Base-by-base conservation (phyloP, 352 stramenopile genomes). In the Pythium aquatile region DNA sequence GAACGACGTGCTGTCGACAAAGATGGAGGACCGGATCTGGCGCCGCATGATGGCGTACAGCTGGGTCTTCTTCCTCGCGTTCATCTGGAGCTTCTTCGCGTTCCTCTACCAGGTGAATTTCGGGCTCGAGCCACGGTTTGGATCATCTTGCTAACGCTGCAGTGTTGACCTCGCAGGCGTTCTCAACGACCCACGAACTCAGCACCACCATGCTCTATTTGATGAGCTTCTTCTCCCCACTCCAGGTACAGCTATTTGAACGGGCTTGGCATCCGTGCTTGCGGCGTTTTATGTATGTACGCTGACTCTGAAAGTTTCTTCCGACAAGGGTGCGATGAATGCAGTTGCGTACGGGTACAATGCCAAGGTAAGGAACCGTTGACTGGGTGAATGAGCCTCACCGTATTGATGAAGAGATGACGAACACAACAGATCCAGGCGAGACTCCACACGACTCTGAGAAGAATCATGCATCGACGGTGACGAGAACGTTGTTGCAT, bases 11-110 rank as follows among this genome's bases (percentile, higher is more conserved):
- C 58, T 93, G 28, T 93, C 84, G 16, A 91, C 74, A 30, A 79
- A 57, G 37, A 78, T 87, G 73, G 84, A 93, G 65, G 74, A 78
- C 44, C 81, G 79, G 4, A 87, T 93, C 39, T 83, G 85, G 52
- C 74, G 70, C 48, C 79, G 84, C 1, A 83, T 91, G 72, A 67
- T 89, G 53, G 72, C 75, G 48, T 91, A 93, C 69, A 83, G 61
- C 40, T 82, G 77, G 70, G 78, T 77, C 17, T 85, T 82, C 47
- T 79, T 88, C 57, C 60, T 88, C 0, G 60, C 73, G 4, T 67
- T 81, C n/a, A 73, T 87, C 6, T 85, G 74, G 74, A 64, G 63
- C 5, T 58, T 78, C 3, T 78, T 88, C 30, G 68, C 58, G 0
- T 69, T 83, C 48, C 58, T 79, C 8, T 86, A 84, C 53, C 75